Evolutionary conservation across 495 filamentous ascomycete genomes (phyloP).

Genomic region (Rusavskia elegans): DNA sequence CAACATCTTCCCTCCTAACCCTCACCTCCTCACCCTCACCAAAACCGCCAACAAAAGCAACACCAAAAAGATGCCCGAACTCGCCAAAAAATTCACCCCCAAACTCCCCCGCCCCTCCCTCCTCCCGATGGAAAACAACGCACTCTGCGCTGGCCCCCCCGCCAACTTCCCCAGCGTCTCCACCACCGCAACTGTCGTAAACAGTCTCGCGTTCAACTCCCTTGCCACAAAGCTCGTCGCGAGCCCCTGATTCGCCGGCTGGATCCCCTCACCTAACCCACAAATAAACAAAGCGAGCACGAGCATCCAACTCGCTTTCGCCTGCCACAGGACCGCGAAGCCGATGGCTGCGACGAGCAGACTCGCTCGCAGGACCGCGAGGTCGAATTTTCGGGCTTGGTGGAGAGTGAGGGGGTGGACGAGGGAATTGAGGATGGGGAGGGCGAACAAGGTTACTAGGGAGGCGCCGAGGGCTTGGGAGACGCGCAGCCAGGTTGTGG

Average conservation of each 20-base stretch:
- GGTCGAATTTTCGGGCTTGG: conserved; percentile 8
- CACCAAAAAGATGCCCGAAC: background rate
- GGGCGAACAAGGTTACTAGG: conserved; percentile 2
- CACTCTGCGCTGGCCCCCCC: conserved; percentile 6
- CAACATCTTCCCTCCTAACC: background rate
- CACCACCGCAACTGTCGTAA: conserved; percentile 9
- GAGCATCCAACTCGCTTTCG: conserved; percentile 6
- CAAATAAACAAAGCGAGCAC: conserved; percentile 6
- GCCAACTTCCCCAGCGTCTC: conserved; percentile 10
- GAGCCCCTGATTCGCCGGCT: conserved; percentile 9
- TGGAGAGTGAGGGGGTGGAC: background rate
- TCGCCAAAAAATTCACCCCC: conserved; percentile 6
- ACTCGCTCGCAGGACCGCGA: conserved; percentile 5
- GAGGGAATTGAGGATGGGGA: conserved; percentile 2
- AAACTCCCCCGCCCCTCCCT: conserved; percentile 1
- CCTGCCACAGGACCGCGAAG: conserved; percentile 7
- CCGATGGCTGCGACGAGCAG: conserved; percentile 4
- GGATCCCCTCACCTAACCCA: conserved; percentile 6
- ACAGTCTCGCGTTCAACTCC: conserved; percentile 5
- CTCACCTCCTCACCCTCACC: background rate
- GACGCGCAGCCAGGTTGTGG: conserved; percentile 9
- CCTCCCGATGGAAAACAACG: conserved; percentile 8
- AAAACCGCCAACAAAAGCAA: background rate
- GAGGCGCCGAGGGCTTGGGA: conserved; percentile 9
- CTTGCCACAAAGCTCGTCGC: conserved; percentile 6